Evolutionary conservation across 139 green algal genomes (phyloP).

Genomic region (Pseudopediastrum boryanum): DNA sequence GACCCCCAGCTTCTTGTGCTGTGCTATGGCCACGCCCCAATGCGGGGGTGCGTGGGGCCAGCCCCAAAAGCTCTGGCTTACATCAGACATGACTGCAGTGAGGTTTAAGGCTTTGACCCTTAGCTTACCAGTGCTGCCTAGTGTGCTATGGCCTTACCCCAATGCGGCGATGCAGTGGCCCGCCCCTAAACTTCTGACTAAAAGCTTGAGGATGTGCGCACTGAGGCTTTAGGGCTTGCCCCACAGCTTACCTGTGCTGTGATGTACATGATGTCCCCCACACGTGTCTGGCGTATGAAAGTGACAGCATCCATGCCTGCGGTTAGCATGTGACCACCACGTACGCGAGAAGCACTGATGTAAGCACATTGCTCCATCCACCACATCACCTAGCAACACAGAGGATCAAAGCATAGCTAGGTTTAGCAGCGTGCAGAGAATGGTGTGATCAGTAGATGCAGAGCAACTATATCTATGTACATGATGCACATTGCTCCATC

Average conservation of each 20-base stretch:
- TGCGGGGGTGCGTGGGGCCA: no score
- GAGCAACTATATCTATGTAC: no score
- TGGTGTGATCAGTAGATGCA: no score
- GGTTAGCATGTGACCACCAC: slow-evolving; percentile 68
- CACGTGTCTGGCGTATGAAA: slow-evolving; percentile 68
- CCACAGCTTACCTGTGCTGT: slow-evolving; percentile 62
- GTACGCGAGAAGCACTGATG: slow-evolving; percentile 73
- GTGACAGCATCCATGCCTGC: slow-evolving; percentile 77
- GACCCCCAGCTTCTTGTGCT: no score
- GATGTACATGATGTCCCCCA: slow-evolving; percentile 83
- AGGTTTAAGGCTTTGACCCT: background rate
- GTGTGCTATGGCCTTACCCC: background rate
- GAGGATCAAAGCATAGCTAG: no score
- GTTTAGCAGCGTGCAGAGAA: no score
- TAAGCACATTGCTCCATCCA: slow-evolving; percentile 88
- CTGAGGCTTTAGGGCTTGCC: background rate
- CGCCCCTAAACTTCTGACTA: background rate
- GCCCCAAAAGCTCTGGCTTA: no score
- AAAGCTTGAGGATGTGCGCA: background rate
- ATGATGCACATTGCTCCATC: no score
- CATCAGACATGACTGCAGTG: background rate
- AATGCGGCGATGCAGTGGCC: background rate
- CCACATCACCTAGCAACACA: slow-evolving; percentile 70
- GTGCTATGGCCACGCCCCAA: no score
- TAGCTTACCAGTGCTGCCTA: background rate